Conservation (phyloP, 257 asterid species). For the Ehretia macrophylla region DNA sequence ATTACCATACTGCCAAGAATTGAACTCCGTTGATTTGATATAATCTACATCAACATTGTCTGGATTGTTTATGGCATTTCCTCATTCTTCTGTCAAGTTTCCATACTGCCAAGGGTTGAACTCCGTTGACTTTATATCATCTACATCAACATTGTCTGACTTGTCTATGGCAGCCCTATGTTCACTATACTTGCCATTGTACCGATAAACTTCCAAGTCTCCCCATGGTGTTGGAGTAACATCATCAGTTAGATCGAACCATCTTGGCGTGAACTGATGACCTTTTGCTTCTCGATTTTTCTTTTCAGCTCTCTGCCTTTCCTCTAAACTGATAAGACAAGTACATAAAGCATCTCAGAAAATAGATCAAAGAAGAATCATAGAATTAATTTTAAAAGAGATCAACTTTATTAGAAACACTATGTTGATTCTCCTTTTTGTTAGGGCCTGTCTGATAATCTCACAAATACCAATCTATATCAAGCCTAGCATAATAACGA, state of each 20-base stretch:
- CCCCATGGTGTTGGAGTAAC: slow-evolving; percentile 92
- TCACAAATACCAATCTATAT: too few relatives aligned
- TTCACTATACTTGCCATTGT: slow-evolving; percentile 63
- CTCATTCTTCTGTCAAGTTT: slow-evolving; percentile 16
- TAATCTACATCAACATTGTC: slow-evolving; percentile 20
- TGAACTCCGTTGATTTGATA: slow-evolving; percentile 50
- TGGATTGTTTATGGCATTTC: neutral
- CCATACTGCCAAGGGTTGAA: slow-evolving; percentile 92
- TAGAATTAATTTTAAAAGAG: neutral
- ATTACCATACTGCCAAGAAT: slow-evolving; percentile 78
- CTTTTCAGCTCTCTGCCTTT: slow-evolving; percentile 93
- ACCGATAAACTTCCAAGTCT: slow-evolving; percentile 71
- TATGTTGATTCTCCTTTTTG: too few relatives aligned
- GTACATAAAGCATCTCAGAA: neutral
- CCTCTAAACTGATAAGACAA: slow-evolving; percentile 61
- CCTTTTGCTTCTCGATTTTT: slow-evolving; percentile 76
- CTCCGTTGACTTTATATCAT: slow-evolving; percentile 39
- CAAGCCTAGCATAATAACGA: too few relatives aligned
- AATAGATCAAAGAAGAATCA: neutral
- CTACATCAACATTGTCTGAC: slow-evolving; percentile 33
- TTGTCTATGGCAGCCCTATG: slow-evolving; percentile 59
- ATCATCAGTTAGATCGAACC: slow-evolving; percentile 83
- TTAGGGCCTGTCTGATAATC: too few relatives aligned
- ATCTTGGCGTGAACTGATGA: slow-evolving; percentile 61
- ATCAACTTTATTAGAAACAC: too few relatives aligned